Conservation (phyloP, 192 early-diverging fungal species). For the Backusella tarrabulga region DNA sequence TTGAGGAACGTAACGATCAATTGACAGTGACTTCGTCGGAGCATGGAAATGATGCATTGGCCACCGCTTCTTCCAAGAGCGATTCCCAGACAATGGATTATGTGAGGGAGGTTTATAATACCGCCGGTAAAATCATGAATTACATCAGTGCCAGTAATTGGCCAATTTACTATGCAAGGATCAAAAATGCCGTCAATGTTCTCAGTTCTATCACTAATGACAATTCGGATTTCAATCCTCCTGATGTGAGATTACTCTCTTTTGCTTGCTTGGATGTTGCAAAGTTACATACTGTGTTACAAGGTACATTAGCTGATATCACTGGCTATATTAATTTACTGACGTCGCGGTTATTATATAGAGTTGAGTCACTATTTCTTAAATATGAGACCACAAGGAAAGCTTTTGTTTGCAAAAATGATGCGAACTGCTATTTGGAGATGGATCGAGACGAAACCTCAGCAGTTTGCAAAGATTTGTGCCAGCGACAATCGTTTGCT, state of each 20-base stretch:
- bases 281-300: slow-evolving; percentile 57
- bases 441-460: slow-evolving; percentile 83
- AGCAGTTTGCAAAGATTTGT: slow-evolving; percentile 77
- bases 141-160: slow-evolving; percentile 89
- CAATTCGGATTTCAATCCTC: slow-evolving; percentile 6
- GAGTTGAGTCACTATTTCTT: slow-evolving; percentile 51
- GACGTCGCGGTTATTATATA: neutral
- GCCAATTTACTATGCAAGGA: slow-evolving; percentile 72
- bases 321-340: slow-evolving; percentile 11
- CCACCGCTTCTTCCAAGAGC: neutral
- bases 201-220: slow-evolving; percentile 17
- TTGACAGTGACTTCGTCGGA: neutral
- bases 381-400: slow-evolving; percentile 61
- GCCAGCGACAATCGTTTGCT: slow-evolving; percentile 49
- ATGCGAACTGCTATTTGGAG: slow-evolving; percentile 88
- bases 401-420: slow-evolving; percentile 68
- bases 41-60: slow-evolving; percentile 7
- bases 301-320: slow-evolving; percentile 32
- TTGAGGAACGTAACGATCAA: slow-evolving; percentile 11
- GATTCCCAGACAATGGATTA: slow-evolving; percentile 35
- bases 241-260: slow-evolving; percentile 16
- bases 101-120: slow-evolving; percentile 68
- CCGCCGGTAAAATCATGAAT: slow-evolving; percentile 76
- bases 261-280: slow-evolving; percentile 29
- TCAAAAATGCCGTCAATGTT: slow-evolving; percentile 42